A percentile compares a stretch with the other conserved stretches of the same genome.
Conservation (phyloP, 176 grass and related monocot genomes). For the Alloteropsis semialata region DNA sequence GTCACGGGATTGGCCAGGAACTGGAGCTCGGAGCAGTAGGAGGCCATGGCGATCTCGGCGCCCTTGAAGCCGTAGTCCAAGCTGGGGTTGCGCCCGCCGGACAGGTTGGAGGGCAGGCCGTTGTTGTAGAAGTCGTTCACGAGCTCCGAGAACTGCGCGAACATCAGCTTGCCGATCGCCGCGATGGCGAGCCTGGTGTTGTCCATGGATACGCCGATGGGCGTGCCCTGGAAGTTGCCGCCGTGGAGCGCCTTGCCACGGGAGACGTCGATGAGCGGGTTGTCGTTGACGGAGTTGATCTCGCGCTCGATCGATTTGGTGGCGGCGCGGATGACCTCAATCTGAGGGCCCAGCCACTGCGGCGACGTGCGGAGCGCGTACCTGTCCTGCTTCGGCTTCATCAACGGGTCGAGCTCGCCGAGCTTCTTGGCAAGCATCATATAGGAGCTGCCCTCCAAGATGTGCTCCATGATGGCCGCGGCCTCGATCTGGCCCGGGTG, state of each 20-base stretch:
- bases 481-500: conserved; percentile 94
- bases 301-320: conserved; percentile 78
- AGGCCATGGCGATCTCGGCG: conserved; percentile 86
- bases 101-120: conserved; percentile 77
- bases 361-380: conserved; percentile 93
- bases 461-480: conserved; percentile 86
- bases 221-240: conserved; percentile 93
- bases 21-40: conserved; percentile 94
- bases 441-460: conserved; percentile 80
- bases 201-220: conserved; percentile 95
- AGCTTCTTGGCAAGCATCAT: conserved; percentile 66
- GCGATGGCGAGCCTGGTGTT: conserved; percentile 83
- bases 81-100: conserved; percentile 81
- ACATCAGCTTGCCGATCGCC: conserved; percentile 94
- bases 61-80: conserved; percentile 96
- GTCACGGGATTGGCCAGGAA: conserved; percentile 88
- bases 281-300: conserved; percentile 94
- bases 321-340: conserved; percentile 78
- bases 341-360: conserved; percentile 87
- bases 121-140: conserved; percentile 96
- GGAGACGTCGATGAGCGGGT: conserved; percentile 88
- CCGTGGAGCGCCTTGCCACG: conserved; percentile 81
- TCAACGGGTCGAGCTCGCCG: conserved; percentile 66
- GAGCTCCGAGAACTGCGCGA: conserved; percentile 89
- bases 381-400: conserved; percentile 94